Evolutionary conservation across 306 rosid species (phyloP).

Genomic region (Ormosia emarginata): DNA sequence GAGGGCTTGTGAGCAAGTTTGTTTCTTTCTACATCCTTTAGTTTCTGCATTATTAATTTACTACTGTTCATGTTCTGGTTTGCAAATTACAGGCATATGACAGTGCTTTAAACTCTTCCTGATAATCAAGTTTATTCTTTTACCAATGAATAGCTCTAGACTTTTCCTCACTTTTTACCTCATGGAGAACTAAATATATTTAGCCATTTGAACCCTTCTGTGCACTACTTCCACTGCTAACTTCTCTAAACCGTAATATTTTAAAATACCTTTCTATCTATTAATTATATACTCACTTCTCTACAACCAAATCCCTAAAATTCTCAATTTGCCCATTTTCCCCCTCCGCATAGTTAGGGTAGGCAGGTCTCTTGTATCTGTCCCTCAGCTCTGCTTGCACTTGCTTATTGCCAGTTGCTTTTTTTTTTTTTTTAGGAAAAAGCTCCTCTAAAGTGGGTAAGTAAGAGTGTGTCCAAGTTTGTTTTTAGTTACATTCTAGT

Average conservation of each 20-base stretch:
- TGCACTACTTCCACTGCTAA: neutral
- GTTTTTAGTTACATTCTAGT: slow-evolving; percentile 10
- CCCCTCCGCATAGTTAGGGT: neutral
- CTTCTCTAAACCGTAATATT: neutral
- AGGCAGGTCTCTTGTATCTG: slow-evolving; percentile 13
- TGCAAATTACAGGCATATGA: slow-evolving; percentile 9
- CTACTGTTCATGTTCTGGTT: neutral
- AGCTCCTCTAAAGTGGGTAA: neutral
- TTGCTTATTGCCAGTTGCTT: neutral
- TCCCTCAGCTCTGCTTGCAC: slow-evolving; percentile 4
- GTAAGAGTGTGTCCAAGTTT: neutral
- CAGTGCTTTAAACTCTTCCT: neutral
- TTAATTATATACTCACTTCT: neutral
- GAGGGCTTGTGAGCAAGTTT: neutral
- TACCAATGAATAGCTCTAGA: neutral
- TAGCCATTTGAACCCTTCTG: neutral
- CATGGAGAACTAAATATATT: neutral
- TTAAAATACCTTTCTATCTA: neutral
- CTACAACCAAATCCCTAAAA: neutral
- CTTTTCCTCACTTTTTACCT: neutral
- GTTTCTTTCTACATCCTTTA: neutral
- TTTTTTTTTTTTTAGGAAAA: neutral
- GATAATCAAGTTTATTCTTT: neutral
- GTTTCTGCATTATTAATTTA: slow-evolving; percentile 4
- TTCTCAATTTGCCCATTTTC: neutral